Evolutionary conservation across 257 asterid genomes (phyloP).

Genomic region (Solanum sejunctum): DNA sequence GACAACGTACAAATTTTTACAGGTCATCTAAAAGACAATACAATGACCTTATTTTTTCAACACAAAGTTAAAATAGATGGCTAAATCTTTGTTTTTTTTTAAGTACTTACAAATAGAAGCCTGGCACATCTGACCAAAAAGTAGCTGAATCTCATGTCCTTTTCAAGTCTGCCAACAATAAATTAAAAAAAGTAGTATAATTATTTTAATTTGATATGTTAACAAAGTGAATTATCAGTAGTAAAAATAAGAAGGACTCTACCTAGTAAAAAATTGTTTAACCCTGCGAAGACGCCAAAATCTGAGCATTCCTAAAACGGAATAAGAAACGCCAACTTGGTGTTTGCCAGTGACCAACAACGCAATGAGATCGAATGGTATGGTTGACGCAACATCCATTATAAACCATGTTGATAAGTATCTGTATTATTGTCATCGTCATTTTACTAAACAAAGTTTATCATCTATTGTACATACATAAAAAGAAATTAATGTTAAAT

Average conservation of each 20-base stretch:
- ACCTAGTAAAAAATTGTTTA: conserved; percentile 76
- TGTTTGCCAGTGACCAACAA: conserved; percentile 56
- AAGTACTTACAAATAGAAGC: conserved; percentile 64
- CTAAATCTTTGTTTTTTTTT: not conserved
- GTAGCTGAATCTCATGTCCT: conserved; percentile 87
- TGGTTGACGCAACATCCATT: conserved; percentile 87
- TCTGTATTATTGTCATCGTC: conserved; percentile 22
- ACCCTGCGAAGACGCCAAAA: conserved; percentile 94
- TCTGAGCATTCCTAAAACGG: conserved; percentile 72
- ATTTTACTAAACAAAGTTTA: not conserved
- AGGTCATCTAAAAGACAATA: not conserved
- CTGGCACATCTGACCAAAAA: conserved; percentile 92
- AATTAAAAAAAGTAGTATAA: not conserved
- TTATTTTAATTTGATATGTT: not conserved
- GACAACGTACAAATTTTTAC: not conserved
- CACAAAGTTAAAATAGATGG: not conserved
- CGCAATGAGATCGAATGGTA: conserved; percentile 62
- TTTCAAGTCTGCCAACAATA: conserved; percentile 60
- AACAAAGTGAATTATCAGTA: not conserved
- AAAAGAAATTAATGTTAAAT: not conserved
- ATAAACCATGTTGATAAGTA: conserved; percentile 82
- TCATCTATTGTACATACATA: not conserved
- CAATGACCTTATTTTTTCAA: not conserved
- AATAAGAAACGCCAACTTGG: conserved; percentile 43
- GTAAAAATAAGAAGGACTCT: not conserved